phyloP scores from a whole-genome alignment of 257 asterid species.

The Nicotiana otophora region DNA sequence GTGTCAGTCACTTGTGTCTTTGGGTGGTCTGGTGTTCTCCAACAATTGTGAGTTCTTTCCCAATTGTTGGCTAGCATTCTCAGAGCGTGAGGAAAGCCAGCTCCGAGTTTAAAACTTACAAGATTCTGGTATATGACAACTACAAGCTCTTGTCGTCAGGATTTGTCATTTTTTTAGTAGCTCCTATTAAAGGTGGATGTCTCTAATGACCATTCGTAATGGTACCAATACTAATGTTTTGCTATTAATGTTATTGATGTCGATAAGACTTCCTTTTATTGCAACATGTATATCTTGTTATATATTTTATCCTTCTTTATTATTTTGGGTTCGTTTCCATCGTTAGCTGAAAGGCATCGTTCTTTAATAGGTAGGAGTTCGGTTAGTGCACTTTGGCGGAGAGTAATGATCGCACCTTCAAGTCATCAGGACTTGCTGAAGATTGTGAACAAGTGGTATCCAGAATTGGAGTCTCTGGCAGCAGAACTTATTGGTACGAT shows the following conservation, averaged over 20 bases:
- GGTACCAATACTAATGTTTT: not conserved
- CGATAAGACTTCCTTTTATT: not conserved
- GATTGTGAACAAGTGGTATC: constrained; percentile 64
- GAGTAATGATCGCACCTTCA: constrained; percentile 55
- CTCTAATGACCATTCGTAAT: not conserved
- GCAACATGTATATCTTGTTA: not conserved
- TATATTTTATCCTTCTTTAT: constrained; percentile 1
- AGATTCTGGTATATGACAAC: not conserved
- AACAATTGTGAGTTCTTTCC: not conserved
- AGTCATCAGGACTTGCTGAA: constrained; percentile 48
- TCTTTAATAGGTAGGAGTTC: constrained; percentile 49
- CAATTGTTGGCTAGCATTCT: not conserved
- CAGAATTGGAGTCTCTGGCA: constrained; percentile 50
- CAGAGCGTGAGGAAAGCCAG: not conserved
- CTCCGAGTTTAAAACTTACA: not conserved
- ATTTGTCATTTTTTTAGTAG: not conserved
- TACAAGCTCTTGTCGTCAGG: not conserved
- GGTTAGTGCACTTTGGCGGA: constrained; percentile 83
- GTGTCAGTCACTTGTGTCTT: not conserved
- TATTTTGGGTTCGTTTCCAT: not conserved
- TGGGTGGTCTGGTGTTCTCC: not conserved
- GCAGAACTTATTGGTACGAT: constrained; percentile 56
- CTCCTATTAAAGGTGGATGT: not conserved
- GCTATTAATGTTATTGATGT: not conserved
- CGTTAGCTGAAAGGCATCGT: not conserved